Conservation (phyloP, 2,329 filamentous ascomycete genomes). For the Aspergillus glaucus region DNA sequence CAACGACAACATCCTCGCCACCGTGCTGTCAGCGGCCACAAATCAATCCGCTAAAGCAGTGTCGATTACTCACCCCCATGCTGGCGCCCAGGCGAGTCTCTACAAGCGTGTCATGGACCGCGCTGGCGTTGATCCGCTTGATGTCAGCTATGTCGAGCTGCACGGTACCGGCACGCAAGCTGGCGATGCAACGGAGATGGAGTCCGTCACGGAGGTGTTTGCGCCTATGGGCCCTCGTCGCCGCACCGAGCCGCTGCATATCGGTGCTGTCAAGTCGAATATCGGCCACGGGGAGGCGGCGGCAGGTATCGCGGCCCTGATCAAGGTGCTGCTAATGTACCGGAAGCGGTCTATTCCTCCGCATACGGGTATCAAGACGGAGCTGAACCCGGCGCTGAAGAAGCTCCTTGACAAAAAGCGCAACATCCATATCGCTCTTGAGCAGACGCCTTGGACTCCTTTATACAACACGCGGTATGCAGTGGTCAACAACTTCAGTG, state of each 20-base stretch:
- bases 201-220: constrained; percentile 32
- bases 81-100: constrained; percentile 31
- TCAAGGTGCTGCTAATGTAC: constrained; percentile 61
- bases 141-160: constrained; percentile 35
- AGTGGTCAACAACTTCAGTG: constrained; percentile 61
- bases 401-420: constrained; percentile 20
- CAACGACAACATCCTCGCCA: constrained; percentile 38
- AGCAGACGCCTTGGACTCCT: constrained; percentile 30
- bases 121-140: constrained; percentile 6
- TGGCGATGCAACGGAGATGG: constrained; percentile 33
- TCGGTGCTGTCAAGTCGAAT: constrained; percentile 50
- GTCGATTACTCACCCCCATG: constrained; percentile 40
- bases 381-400: constrained; percentile 27
- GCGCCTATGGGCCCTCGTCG: constrained; percentile 41
- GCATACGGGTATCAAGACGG: constrained; percentile 60
- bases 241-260: constrained; percentile 46
- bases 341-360: constrained; percentile 58
- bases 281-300: constrained; percentile 43
- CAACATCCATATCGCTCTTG: constrained; percentile 33
- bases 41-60: constrained; percentile 44
- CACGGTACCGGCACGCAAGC: constrained; percentile 39
- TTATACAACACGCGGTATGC: constrained; percentile 28
- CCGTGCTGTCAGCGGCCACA: constrained; percentile 37
- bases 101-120: constrained; percentile 19
- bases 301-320: constrained; percentile 35